Percentiles rank a stretch among this genome's conserved stretches.
phyloP scores from a whole-genome alignment of 2,329 filamentous ascomycete genomes.

The Trichophyton verrucosum region DNA sequence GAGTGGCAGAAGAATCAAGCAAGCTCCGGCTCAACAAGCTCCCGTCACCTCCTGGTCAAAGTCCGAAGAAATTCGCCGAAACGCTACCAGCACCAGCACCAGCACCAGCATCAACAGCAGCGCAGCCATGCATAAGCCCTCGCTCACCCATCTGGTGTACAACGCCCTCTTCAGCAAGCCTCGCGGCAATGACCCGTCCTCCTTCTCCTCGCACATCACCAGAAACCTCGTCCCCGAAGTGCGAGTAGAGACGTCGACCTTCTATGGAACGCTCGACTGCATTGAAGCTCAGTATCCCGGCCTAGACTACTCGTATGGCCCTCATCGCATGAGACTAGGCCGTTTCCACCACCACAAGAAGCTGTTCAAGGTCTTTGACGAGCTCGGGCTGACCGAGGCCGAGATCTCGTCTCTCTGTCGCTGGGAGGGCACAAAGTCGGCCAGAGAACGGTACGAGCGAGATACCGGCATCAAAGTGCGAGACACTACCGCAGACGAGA shows the following conservation, averaged over 20 bases:
- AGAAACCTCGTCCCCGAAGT: constrained; percentile 54
- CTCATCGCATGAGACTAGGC: constrained; percentile 50
- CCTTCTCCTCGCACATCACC: constrained; percentile 47
- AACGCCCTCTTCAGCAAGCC: constrained; percentile 46
- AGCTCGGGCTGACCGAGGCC: constrained; percentile 43
- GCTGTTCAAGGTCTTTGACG: constrained; percentile 50
- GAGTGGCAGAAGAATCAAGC: too few relatives aligned
- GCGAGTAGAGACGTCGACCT: constrained; percentile 50
- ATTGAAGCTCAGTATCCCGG: constrained; percentile 55
- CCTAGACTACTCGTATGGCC: constrained; percentile 49
- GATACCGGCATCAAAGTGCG: constrained; percentile 48
- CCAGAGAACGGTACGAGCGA: constrained; percentile 34
- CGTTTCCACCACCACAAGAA: constrained; percentile 50
- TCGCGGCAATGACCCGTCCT: constrained; percentile 43
- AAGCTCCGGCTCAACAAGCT: too few relatives aligned
- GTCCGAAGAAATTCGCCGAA: neutral
- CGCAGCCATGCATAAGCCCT: constrained; percentile 47
- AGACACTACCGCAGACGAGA: constrained; percentile 50
- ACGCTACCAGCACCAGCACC: neutral
- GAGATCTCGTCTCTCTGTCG: constrained; percentile 52
- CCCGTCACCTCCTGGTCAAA: too few relatives aligned
- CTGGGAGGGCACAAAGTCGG: constrained; percentile 43
- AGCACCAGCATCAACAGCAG: too few relatives aligned
- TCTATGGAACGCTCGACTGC: constrained; percentile 52
- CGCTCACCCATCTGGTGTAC: constrained; percentile 47